phyloP scores from a whole-genome alignment of 2,329 filamentous ascomycete genomes.

The Xylariaceae sp. region DNA sequence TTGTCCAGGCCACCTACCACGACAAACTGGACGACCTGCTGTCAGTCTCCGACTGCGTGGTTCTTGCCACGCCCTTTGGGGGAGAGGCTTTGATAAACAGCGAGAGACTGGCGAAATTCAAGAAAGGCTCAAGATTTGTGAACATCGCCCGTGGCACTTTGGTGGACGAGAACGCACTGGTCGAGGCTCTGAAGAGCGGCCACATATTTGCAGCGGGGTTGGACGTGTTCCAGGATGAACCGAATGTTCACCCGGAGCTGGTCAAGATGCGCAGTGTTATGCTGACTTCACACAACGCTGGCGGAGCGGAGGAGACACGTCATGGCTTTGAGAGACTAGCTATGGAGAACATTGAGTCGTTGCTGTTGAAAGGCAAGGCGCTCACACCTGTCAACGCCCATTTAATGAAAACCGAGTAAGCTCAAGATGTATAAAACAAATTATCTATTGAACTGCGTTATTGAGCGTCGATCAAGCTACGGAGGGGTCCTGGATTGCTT shows the following conservation, averaged over 20 bases:
- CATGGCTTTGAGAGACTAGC: constrained; percentile 5
- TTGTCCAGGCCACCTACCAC: constrained; percentile 21
- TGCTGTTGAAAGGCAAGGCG: constrained; percentile 1
- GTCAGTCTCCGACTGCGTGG: constrained; percentile 18
- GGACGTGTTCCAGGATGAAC: constrained; percentile 52
- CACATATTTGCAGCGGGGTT: constrained; percentile 42
- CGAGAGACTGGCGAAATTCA: constrained; percentile 16
- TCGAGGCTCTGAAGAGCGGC: constrained; percentile 41
- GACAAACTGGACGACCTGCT: constrained; percentile 22
- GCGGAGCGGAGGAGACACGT: constrained; percentile 1
- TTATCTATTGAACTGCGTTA: too few species aligned
- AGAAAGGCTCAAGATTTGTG: too few species aligned
- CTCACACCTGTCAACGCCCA: constrained; percentile 3
- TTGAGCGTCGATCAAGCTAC: too few species aligned
- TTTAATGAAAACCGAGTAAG: not conserved
- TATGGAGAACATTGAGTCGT: constrained; percentile 4
- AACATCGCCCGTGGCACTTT: constrained; percentile 27
- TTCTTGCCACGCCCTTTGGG: not conserved
- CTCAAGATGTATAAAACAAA: too few species aligned
- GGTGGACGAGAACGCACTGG: constrained; percentile 29
- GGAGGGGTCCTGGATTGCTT: too few species aligned
- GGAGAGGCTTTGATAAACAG: not conserved
- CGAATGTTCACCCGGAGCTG: constrained; percentile 36
- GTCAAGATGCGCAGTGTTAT: constrained; percentile 13
- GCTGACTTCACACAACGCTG: constrained; percentile 2